phyloP scores from a whole-genome alignment of 2,329 filamentous ascomycete species.

The Orbilia blumenaviensis region DNA sequence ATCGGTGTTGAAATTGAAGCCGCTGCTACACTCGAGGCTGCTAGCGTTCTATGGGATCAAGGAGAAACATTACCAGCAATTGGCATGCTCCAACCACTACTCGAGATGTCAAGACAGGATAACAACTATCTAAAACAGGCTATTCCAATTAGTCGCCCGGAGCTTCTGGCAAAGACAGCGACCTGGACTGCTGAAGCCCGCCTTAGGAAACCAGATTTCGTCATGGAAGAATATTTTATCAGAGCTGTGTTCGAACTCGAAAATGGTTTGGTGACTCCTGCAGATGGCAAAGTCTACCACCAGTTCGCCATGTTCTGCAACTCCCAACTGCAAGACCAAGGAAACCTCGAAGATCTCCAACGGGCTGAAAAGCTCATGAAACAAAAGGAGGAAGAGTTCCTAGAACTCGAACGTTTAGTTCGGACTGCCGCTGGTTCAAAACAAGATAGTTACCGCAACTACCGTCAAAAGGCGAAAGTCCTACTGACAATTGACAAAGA shows the following conservation, averaged over 20 bases:
- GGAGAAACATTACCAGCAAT: constrained; percentile 91
- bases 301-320: constrained; percentile 97
- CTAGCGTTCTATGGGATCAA: constrained; percentile 92
- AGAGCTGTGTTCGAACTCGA: constrained; percentile 81
- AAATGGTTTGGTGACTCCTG: constrained; percentile 72
- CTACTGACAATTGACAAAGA: constrained; percentile 92
- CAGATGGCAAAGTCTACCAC: constrained; percentile 87
- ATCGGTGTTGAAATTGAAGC: constrained; percentile 81
- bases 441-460: constrained; percentile 66
- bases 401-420: constrained; percentile 73
- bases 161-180: constrained; percentile 86
- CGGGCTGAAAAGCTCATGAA: constrained; percentile 81
- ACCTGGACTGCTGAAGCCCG: constrained; percentile 88
- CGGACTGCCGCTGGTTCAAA: constrained; percentile 61
- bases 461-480: constrained; percentile 77
- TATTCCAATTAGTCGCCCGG: constrained; percentile 76
- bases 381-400: constrained; percentile 81
- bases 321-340: constrained; percentile 86
- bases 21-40: constrained; percentile 80
- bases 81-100: constrained; percentile 80
- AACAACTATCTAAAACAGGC: constrained; percentile 68
- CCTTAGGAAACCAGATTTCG: constrained; percentile 87
- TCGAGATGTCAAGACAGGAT: constrained; percentile 64
- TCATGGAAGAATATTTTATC: constrained; percentile 84
- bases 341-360: constrained; percentile 82